Percentiles rank a stretch among this genome's conserved stretches.
phyloP scores from a whole-genome alignment of 1,139 yeast species.

The Martiniozyma asiatica region DNA sequence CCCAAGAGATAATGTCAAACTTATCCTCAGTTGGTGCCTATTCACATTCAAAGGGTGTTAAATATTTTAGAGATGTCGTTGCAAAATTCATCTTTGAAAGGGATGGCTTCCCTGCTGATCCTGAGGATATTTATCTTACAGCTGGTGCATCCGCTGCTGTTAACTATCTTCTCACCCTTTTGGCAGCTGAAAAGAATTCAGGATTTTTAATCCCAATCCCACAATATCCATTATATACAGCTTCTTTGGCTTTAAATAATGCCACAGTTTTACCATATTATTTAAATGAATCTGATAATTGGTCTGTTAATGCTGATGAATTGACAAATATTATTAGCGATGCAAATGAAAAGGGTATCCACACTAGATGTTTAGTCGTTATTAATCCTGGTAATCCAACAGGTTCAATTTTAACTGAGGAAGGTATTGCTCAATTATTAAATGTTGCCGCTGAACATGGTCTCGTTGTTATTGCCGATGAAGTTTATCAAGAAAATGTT shows the following conservation, averaged over 20 bases:
- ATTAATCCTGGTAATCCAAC: conserved; percentile 99
- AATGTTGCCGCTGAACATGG: conserved; percentile 76
- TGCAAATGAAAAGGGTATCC: conserved; percentile 42
- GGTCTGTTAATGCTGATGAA: conserved; percentile 72
- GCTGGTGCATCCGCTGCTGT: conserved; percentile 95
- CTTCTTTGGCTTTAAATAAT: conserved; percentile 72
- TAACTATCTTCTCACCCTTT: conserved; percentile 54
- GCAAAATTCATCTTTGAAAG: conserved; percentile 69
- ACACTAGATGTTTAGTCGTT: conserved; percentile 73
- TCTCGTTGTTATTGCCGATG: conserved; percentile 88
- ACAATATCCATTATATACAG: conserved; percentile 93
- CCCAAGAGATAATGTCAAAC: conserved; percentile 42
- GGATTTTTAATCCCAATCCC: conserved; percentile 95
- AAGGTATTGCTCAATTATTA: conserved; percentile 59
- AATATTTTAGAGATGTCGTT: conserved; percentile 57
- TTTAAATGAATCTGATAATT: conserved; percentile 63
- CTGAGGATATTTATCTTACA: conserved; percentile 70
- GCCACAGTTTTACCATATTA: conserved; percentile 82
- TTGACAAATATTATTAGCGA: conserved; percentile 45
- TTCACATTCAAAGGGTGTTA: conserved; percentile 83
- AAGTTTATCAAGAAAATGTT: conserved; percentile 89
- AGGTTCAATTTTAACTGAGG: conserved; percentile 61
- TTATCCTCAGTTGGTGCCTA: conserved; percentile 89
- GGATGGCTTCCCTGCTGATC: conserved; percentile 53
- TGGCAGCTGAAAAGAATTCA: conserved; percentile 52